phyloP scores from a whole-genome alignment of 1,284 basidiomycete species.

The Ceratorhiza oryzae-sativae region DNA sequence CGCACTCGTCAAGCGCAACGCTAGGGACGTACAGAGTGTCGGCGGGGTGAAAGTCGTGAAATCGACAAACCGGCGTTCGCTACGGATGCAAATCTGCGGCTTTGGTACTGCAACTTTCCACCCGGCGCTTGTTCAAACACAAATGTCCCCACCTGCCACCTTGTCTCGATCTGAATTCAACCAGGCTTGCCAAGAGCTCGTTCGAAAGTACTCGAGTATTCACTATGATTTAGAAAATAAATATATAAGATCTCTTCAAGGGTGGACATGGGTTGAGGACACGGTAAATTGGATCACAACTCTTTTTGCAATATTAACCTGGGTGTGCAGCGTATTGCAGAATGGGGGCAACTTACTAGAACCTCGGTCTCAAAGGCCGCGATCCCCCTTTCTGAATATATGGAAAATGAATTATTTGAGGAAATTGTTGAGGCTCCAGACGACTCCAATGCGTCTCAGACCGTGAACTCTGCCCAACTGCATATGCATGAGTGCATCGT shows the following conservation, averaged over 20 bases:
- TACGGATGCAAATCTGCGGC: slow-evolving; percentile 36
- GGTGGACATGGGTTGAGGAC: slow-evolving; percentile 67
- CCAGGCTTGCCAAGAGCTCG: slow-evolving; percentile 63
- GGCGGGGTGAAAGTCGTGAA: slow-evolving; percentile 12
- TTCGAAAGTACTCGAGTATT: slow-evolving; percentile 47
- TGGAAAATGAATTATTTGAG: slow-evolving; percentile 46
- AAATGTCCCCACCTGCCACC: slow-evolving; percentile 48
- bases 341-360: slow-evolving; percentile 61
- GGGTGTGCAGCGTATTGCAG: slow-evolving; percentile 48
- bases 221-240: not conserved
- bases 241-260: slow-evolving; percentile 43
- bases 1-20: not conserved
- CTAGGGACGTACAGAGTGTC: slow-evolving; percentile 23
- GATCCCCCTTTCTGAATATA: slow-evolving; percentile 29
- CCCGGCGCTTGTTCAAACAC: not conserved
- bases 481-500: slow-evolving; percentile 65
- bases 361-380: slow-evolving; percentile 42
- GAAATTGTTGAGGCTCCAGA: slow-evolving; percentile 36
- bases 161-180: slow-evolving; percentile 69
- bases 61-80: slow-evolving; percentile 26
- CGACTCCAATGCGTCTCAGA: slow-evolving; percentile 47
- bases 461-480: slow-evolving; percentile 8
- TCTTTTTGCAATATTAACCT: slow-evolving; percentile 12
- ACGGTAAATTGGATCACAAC: slow-evolving; percentile 50
- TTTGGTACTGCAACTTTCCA: slow-evolving; percentile 29